phyloP scores from a whole-genome alignment of 495 filamentous ascomycete species.

The Penicillium longicatenatum region DNA sequence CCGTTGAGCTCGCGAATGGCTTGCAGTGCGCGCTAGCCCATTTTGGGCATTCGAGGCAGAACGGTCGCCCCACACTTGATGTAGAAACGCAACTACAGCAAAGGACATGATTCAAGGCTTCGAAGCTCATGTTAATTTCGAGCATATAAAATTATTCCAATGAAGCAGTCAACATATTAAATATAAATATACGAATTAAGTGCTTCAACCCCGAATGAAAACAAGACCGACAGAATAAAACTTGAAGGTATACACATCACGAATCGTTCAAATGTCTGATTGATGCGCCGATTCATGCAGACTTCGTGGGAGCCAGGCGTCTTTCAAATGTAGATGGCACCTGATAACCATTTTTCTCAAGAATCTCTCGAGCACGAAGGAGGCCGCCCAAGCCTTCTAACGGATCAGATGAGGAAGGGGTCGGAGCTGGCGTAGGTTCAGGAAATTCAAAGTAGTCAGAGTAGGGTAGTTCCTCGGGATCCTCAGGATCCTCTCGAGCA shows the following conservation, averaged over 20 bases:
- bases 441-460: no score
- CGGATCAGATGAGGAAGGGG: no score
- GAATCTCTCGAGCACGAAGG: no score
- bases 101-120: no score
- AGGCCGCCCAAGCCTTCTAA: no score
- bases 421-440: background rate
- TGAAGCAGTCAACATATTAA: background rate
- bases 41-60: background rate
- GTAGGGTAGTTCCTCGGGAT: background rate
- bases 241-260: background rate
- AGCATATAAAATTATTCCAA: background rate
- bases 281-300: background rate
- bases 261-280: background rate
- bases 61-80: no score
- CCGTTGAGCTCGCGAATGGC: background rate
- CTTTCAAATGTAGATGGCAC: background rate
- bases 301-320: background rate
- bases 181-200: background rate
- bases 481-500: background rate
- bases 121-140: no score
- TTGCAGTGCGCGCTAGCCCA: background rate
- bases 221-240: background rate
- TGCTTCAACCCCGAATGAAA: background rate
- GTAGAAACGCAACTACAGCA: no score
- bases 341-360: background rate